Conservation (phyloP, 177 flowering plant species). For the Vitis hybrid region DNA sequence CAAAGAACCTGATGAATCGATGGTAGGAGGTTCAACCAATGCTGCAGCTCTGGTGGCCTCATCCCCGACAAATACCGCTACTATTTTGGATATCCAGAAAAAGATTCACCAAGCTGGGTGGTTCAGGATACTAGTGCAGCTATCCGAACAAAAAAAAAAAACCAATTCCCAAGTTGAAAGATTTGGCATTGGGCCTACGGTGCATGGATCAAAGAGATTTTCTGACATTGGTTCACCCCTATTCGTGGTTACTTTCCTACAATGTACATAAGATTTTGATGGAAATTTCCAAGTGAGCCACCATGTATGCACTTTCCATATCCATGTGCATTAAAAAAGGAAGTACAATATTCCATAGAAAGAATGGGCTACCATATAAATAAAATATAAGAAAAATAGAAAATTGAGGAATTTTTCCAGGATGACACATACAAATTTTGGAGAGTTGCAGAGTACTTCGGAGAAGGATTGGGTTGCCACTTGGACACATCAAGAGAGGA, state of each 20-base stretch:
- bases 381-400: too few relatives aligned
- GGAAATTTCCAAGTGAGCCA: neutral
- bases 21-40: slow-evolving; percentile 1
- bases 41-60: slow-evolving; percentile 13
- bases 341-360: too few relatives aligned
- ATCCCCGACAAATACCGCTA: slow-evolving; percentile 9
- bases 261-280: neutral
- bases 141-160: slow-evolving; percentile 64
- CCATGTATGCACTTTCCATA: too few relatives aligned
- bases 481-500: too few relatives aligned
- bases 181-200: slow-evolving; percentile 63
- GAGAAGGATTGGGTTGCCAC: too few relatives aligned
- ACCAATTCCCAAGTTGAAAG: slow-evolving; percentile 73
- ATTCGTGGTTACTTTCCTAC: neutral
- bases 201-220: slow-evolving; percentile 37
- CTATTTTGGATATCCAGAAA: slow-evolving; percentile 44
- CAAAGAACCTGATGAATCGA: slow-evolving; percentile 21
- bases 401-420: too few relatives aligned
- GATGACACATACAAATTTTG: too few relatives aligned
- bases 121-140: slow-evolving; percentile 61
- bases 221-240: slow-evolving; percentile 10
- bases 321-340: too few relatives aligned
- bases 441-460: too few relatives aligned
- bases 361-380: too few relatives aligned
- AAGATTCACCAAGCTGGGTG: slow-evolving; percentile 78